These are phyloP conservation scores for Gaeumannomyces sp. DNA, from an alignment of 2,329 filamentous ascomycete genomes.

Conservation along the genomic window DNA sequence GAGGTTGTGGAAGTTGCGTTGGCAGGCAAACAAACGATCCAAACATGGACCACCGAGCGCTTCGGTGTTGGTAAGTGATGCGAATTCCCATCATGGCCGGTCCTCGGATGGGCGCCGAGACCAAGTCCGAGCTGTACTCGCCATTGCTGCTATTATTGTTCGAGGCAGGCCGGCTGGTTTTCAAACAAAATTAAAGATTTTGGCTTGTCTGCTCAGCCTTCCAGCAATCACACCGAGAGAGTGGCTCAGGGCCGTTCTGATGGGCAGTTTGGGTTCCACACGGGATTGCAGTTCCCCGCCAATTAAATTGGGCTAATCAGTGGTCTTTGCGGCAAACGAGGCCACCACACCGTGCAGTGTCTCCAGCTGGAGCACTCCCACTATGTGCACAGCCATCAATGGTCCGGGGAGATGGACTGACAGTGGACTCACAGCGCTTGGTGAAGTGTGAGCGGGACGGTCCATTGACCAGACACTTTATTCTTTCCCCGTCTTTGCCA, in stretches of 20 bases:
- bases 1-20: too few relatives aligned
- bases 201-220: background rate
- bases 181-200: background rate
- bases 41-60: background rate
- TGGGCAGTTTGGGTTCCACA: too few relatives aligned
- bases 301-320: background rate
- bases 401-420: background rate
- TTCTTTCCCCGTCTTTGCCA: background rate
- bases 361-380: too few relatives aligned
- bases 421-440: background rate
- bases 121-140: background rate
- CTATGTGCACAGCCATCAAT: background rate
- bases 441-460: too few relatives aligned
- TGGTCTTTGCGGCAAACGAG: background rate
- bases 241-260: background rate
- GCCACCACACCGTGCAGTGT: too few relatives aligned
- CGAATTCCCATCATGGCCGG: background rate
- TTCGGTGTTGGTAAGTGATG: background rate
- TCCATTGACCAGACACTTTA: background rate
- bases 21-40: background rate
- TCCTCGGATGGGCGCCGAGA: background rate
- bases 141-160: background rate
- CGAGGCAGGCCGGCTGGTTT: too few relatives aligned
- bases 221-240: background rate
- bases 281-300: background rate